Evolutionary conservation across 2,329 filamentous ascomycete genomes (phyloP).

Genomic region (Pyrenophora graminea): DNA sequence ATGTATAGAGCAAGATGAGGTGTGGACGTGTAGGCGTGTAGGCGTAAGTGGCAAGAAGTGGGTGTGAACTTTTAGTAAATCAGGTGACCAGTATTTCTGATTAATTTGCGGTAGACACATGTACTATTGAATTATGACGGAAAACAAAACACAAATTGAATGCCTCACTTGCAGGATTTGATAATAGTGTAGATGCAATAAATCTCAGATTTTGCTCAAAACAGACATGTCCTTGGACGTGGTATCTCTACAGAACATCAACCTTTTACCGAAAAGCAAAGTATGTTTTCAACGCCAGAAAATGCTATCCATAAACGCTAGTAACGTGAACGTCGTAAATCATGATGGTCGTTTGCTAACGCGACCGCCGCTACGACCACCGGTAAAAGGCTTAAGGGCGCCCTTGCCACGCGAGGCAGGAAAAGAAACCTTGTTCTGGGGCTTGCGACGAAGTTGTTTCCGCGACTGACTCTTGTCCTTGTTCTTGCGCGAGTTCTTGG

Average conservation of each 20-base stretch:
- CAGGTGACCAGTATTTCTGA: too few relatives aligned
- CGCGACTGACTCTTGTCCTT: conserved; percentile 41
- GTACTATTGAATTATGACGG: too few relatives aligned
- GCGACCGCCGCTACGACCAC: conserved; percentile 20
- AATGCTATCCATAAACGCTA: conserved; percentile 31
- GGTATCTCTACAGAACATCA: conserved; percentile 32
- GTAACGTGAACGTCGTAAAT: conserved; percentile 17
- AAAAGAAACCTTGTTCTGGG: conserved; percentile 48
- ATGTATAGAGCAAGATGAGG: too few relatives aligned
- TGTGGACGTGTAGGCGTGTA: too few relatives aligned
- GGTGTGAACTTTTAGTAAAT: too few relatives aligned
- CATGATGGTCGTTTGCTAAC: conserved; percentile 34
- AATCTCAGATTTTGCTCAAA: too few relatives aligned
- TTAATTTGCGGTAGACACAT: too few relatives aligned
- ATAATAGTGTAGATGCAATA: too few relatives aligned
- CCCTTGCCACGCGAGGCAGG: conserved; percentile 40
- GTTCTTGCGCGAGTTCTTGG: conserved; percentile 35
- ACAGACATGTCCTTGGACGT: conserved; percentile 15
- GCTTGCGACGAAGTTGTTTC: conserved; percentile 46
- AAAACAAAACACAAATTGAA: too few relatives aligned
- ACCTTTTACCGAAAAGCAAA: conserved; percentile 18
- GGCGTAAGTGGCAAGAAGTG: too few relatives aligned
- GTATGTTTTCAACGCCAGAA: conserved; percentile 26
- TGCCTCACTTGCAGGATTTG: too few relatives aligned
- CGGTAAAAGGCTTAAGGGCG: conserved; percentile 40